Percentiles rank a stretch among this genome's conserved stretches.
phyloP scores from a whole-genome alignment of 345 rosid genomes.

The Citrus unshiu region DNA sequence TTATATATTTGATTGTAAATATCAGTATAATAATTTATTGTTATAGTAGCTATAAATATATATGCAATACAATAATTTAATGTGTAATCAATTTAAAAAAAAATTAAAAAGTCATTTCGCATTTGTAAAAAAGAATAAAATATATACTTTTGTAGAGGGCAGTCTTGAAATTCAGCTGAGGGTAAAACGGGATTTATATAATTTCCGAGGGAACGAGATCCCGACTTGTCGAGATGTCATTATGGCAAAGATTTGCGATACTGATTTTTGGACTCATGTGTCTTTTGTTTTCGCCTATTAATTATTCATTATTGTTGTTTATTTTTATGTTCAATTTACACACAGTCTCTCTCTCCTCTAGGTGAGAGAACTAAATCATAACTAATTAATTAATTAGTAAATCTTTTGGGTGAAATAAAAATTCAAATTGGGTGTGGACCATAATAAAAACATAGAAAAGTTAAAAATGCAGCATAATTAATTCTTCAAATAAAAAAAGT shows the following conservation, averaged over 20 bases:
- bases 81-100: too few species aligned
- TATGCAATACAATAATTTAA: too few species aligned
- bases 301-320: neutral
- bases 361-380: too few species aligned
- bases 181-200: neutral
- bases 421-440: too few species aligned
- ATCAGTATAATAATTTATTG: fast-evolving
- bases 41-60: fast-evolving
- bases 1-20: too few species aligned
- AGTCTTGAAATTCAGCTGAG: constrained; percentile 1
- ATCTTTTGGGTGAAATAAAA: too few species aligned
- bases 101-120: too few species aligned
- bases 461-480: neutral
- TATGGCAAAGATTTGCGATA: constrained; percentile 59
- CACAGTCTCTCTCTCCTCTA: neutral
- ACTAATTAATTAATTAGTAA: too few species aligned
- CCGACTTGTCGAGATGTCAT: constrained; percentile 48
- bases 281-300: neutral
- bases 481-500: neutral
- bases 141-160: too few species aligned
- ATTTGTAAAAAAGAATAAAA: too few species aligned
- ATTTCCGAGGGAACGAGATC: constrained; percentile 44
- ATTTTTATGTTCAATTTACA: neutral
- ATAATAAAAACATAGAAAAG: neutral
- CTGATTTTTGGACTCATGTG: constrained; percentile 27